Base-by-base conservation (phyloP, 2,329 filamentous ascomycete species). In the Xylaria sp. region DNA sequence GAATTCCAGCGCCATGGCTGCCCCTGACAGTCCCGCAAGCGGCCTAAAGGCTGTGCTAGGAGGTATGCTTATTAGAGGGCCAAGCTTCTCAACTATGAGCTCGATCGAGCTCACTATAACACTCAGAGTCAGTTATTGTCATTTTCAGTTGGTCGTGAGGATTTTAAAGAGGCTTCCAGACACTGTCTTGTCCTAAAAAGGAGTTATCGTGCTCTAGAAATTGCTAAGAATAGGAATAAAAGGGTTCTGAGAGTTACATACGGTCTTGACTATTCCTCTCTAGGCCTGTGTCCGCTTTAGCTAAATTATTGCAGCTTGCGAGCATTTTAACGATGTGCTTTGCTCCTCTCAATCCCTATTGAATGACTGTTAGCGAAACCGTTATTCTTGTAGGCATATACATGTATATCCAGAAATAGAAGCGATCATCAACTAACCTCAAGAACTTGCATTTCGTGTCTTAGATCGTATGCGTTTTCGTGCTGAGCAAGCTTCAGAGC, bases 1-100 rank as follows among this genome's bases (percentile, higher is more conserved):
- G n/a, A 60, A 60, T 40, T 63, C 60, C 15, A 63, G 11, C 2
- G 47, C 56, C 7, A 56, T 5, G 1, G 56, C 60, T 7, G 60
- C 56, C 0, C 56, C 41, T 6, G 35, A 5, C 13, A 63, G 2
- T 21, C 38, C 46, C 1, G 10, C 40, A 13, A 63, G 46, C 4
- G 46, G 27, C 7, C 47, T 23, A 35, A 63, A 57, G 1, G 33
- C 51, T 3, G 35, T 29, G 2, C 9, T 54, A 3, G 54, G 31
- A 10, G 59, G 47, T 3, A 61, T 17, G 3, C 19, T 13, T 3
- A 7, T 1, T 3, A 53, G 21, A 3, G 10, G 29, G 8, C 29
- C 29, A 6, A 25, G 33, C 11, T 1, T 9, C 9, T 1, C 5
- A 15, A 31, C 3, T 5, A n/a, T 4, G 17, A 2, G 15, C n/a